Evolutionary conservation across 192 early-diverging fungal genomes (phyloP), one percentile per base, ranked within the genome.

Genomic region (Rhizophlyctis rosea): DNA sequence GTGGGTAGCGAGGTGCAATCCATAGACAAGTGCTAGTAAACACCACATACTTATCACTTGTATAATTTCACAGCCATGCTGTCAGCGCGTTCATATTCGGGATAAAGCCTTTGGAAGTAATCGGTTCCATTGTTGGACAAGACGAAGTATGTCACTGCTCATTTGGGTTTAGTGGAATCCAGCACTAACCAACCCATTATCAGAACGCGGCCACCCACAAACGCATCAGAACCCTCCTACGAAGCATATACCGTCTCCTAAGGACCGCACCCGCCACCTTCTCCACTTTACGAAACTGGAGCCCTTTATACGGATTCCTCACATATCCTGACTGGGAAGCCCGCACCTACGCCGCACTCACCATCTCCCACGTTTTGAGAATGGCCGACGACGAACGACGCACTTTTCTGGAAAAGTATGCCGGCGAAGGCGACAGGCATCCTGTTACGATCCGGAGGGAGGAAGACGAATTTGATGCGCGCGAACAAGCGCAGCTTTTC

Each of bases 321-420:
- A 25, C 14, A 33, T 28, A 65, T 33, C 24, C 62, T 25, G 60
- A 66, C 29, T 4, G 32, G 18, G 27, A 52, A n/a, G 44, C 71
- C 34, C 60, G 62, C 4, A 47, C 61, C 11, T 79, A 73, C 53
- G 44, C 71, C 21, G 68, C 63, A 4, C 57, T 68, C 32, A 79
- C 56, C 3, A 62, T 79, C 25, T 49, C 74, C 3, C 66, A 65
- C 23, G 61, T 79, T 24, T 52, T 74, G 11, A 64, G 67, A 23
- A 76, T 80, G 71, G 61, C 74, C 9, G 78, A 74, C 52, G 34
- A 16, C 7, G 74, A 80, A 48, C 39, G 64, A 16, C n/a, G 29
- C 18, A 57, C 25, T 23, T 62, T 62, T 11, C 34, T 68, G 44
- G 47, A 62, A 11, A 58, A 36, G 44, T 61, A 73, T 55, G 32